Evolutionary conservation across 352 stramenopile genomes (phyloP).

Genomic region (Globisporangium paroecandrum): DNA sequence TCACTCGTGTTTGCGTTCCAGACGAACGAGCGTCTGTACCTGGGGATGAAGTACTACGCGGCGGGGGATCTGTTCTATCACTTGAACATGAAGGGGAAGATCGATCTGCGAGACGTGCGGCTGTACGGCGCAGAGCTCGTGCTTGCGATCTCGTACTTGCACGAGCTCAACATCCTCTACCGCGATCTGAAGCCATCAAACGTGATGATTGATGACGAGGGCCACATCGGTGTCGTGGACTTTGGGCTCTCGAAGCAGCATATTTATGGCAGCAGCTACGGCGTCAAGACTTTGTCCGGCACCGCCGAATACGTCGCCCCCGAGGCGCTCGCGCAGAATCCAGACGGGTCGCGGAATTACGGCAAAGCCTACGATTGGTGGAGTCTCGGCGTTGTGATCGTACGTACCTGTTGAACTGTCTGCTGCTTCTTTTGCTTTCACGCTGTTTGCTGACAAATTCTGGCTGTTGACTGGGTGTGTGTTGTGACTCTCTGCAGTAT

Average conservation of each 20-base stretch:
- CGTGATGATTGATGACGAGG: conserved; percentile 87
- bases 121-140: conserved; percentile 85
- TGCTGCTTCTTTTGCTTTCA: conserved; percentile 1
- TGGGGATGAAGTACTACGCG: conserved; percentile 90
- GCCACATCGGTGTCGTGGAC: conserved; percentile 86
- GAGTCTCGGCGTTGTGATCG: conserved; percentile 83
- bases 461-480: neutral
- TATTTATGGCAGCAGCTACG: conserved; percentile 82
- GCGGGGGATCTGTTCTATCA: conserved; percentile 88
- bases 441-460: neutral
- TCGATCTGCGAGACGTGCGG: conserved; percentile 59
- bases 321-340: conserved; percentile 77
- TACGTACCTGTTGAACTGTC: conserved; percentile 33
- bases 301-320: conserved; percentile 87
- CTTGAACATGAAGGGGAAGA: conserved; percentile 74
- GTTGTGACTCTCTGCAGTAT: conserved; percentile 41
- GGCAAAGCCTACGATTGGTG: conserved; percentile 90
- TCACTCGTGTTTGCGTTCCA: conserved; percentile 86
- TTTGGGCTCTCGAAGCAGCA: conserved; percentile 88
- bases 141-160: conserved; percentile 85
- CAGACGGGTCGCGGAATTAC: conserved; percentile 79
- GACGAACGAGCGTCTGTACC: conserved; percentile 84
- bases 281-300: conserved; percentile 83
- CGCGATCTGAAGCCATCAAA: conserved; percentile 87
- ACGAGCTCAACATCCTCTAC: conserved; percentile 89